A percentile compares a stretch with the other conserved stretches of the same genome.
phyloP scores from a whole-genome alignment of 2,329 filamentous ascomycete species.

The Biscogniauxia sp. region DNA sequence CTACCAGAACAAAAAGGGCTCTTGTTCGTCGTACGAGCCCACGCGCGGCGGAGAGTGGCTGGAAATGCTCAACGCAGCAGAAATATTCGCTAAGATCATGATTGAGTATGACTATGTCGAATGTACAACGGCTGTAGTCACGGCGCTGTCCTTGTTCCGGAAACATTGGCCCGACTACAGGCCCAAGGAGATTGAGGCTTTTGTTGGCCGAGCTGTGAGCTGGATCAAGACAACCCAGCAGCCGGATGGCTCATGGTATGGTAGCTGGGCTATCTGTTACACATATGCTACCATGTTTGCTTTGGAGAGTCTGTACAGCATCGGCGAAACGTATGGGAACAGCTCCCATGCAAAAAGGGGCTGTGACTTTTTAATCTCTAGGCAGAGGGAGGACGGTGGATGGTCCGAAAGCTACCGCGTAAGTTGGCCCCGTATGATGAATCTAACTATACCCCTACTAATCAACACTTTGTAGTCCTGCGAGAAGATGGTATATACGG shows the following conservation, averaged over 20 bases:
- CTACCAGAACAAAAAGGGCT: slow-evolving; percentile 85
- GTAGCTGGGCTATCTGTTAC: slow-evolving; percentile 96
- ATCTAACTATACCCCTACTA: background rate
- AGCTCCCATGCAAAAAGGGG: slow-evolving; percentile 69
- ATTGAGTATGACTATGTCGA: slow-evolving; percentile 98
- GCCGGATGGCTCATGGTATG: slow-evolving; percentile 92
- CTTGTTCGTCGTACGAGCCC: slow-evolving; percentile 86
- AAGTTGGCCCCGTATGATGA: slow-evolving; percentile 19
- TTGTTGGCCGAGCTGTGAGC: slow-evolving; percentile 69
- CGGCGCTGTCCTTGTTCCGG: slow-evolving; percentile 78
- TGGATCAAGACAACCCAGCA: slow-evolving; percentile 82
- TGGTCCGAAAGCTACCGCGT: slow-evolving; percentile 94
- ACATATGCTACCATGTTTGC: slow-evolving; percentile 98
- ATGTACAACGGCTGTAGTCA: slow-evolving; percentile 93
- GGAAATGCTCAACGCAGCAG: slow-evolving; percentile 88
- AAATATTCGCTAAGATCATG: slow-evolving; percentile 97
- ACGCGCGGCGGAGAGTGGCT: slow-evolving; percentile 74
- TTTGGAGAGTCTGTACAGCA: slow-evolving; percentile 76
- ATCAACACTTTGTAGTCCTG: slow-evolving; percentile 54
- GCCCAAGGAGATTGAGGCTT: slow-evolving; percentile 66
- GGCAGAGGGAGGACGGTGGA: slow-evolving; percentile 84
- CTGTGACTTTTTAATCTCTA: slow-evolving; percentile 81
- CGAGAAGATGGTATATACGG: slow-evolving; percentile 71
- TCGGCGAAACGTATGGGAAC: slow-evolving; percentile 78
- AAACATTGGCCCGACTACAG: slow-evolving; percentile 81